Evolutionary conservation across 2,329 filamentous ascomycete species (phyloP), one percentile per base, ranked within the genome.

Genomic region (Zymoseptoria tritici): DNA sequence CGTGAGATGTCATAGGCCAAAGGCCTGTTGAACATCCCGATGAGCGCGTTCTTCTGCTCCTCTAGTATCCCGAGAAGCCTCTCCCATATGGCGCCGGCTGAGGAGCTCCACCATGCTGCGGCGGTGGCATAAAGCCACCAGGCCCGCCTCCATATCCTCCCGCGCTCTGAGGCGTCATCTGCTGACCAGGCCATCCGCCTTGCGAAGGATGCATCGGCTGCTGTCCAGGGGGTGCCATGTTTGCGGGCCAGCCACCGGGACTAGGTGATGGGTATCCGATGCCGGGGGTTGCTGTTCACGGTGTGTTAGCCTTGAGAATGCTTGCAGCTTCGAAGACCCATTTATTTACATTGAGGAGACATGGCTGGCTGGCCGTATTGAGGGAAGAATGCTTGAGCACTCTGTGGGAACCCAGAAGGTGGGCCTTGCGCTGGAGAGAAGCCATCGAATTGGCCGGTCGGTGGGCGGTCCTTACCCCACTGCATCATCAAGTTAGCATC

Each of bases 391-490:
- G 83, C 81, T 60, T 85, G 87, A 52, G 81, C 79, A 61, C 90
- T 89, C 52, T 90, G 90, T 69, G 87, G 89, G 84, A 67, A 82
- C 54, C 64, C 53, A 54, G 76, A 85, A 86, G 68, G 83, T 54
- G 74, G 87, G 69, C 86, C 90, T 73, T 92, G 89, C 57, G 92
- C 88, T 68, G 89, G 86, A 73, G 89, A 93, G 59, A 60, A 67
- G 68, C 90, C 90, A 70, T 96, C 95, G 68, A 88, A 89, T 71
- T 89, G 83, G 67, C 86, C 84, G 69, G 85, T 91, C 26, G 94
- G 91, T 57, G 92, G 91, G 79, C 96, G 96, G 78, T 99, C 94
- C 80, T 99, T 99, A 74, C 94, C 94, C 94, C 94, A 99, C 93
- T 97, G 72, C 49, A 68, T 66, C 63, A 55, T 66, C 6, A 16